Conservation (phyloP, 306 rosid genomes). For the Pterocarpus macrocarpus region DNA sequence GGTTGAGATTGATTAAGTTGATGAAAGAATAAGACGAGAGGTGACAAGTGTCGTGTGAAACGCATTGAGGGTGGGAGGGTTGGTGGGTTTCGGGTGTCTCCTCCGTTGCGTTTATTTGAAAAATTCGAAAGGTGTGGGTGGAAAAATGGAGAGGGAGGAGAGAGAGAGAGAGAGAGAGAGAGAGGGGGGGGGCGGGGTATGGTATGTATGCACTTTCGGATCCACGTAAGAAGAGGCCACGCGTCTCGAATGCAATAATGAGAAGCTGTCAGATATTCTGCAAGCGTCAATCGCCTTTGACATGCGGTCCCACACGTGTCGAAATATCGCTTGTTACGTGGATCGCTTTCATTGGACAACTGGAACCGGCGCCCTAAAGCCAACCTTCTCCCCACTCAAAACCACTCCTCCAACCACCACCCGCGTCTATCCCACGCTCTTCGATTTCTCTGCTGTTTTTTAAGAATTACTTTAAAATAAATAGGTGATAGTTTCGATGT, state of each 20-base stretch:
- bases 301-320: conserved; percentile 72
- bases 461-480: no score
- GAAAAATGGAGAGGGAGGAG: not conserved
- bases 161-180: no score
- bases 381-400: conserved; percentile 23
- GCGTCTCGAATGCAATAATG: conserved; percentile 44
- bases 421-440: conserved; percentile 37
- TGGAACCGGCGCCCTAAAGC: conserved; percentile 36
- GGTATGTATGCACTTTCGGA: conserved; percentile 39
- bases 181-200: not conserved
- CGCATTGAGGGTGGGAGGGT: not conserved
- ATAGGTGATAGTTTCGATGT: no score
- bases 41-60: conserved; percentile 1
- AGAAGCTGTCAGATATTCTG: conserved; percentile 51
- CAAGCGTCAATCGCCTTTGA: conserved; percentile 58
- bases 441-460: no score
- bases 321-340: conserved; percentile 44
- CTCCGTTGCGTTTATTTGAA: conserved; percentile 7
- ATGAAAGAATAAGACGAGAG: not conserved
- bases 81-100: not conserved
- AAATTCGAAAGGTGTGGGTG: not conserved
- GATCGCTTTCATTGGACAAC: conserved; percentile 55
- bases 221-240: conserved; percentile 48
- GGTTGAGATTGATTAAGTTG: not conserved
- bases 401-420: not conserved